Evolutionary conservation across 2,329 filamentous ascomycete species (phyloP).

Genomic region (Davidsoniella eucalypti): DNA sequence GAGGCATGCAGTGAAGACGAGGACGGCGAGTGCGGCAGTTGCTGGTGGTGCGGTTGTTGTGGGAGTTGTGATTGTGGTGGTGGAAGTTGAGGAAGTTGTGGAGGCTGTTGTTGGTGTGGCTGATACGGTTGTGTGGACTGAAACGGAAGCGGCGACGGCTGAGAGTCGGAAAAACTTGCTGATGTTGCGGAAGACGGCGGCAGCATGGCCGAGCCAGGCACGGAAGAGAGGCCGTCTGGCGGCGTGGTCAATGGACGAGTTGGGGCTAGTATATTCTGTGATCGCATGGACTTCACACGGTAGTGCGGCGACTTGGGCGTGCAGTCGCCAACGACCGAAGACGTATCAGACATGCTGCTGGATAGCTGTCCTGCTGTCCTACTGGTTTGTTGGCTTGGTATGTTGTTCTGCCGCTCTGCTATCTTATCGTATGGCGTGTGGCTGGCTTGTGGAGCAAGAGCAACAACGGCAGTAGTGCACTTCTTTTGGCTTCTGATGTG

Average conservation of each 20-base stretch:
- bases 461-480: no score
- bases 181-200: background rate
- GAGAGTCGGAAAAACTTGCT: no score
- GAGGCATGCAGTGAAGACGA: slow-evolving; percentile 6
- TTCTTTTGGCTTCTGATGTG: no score
- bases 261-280: slow-evolving; percentile 1
- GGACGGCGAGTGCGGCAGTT: background rate
- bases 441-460: background rate
- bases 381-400: no score
- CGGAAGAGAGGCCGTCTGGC: background rate
- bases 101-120: background rate
- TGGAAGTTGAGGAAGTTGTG: background rate
- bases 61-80: background rate
- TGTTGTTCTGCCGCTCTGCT: no score
- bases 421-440: background rate
- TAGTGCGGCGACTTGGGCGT: slow-evolving; percentile 2
- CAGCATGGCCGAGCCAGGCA: background rate
- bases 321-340: slow-evolving; percentile 2
- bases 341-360: slow-evolving; percentile 3
- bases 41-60: background rate
- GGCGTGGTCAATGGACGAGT: background rate
- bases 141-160: background rate
- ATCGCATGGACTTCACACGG: slow-evolving; percentile 10
- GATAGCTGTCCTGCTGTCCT: no score
- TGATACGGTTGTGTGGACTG: background rate